phyloP scores from a whole-genome alignment of 805 yeast species.

The Candida hungchunana region DNA sequence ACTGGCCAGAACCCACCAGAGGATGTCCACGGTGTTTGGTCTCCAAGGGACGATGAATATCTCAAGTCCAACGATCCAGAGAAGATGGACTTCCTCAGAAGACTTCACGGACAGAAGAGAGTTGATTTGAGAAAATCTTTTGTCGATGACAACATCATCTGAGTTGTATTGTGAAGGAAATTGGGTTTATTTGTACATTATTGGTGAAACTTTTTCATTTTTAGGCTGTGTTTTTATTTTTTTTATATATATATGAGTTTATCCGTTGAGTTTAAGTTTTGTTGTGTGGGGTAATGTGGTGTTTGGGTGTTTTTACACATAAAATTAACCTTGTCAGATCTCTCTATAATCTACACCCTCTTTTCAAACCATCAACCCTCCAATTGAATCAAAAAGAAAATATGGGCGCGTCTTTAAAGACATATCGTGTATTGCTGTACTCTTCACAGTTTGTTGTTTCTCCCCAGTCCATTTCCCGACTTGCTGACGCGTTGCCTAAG shows the following conservation, averaged over 20 bases:
- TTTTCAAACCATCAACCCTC: neutral
- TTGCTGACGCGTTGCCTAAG: constrained; percentile 11
- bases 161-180: neutral
- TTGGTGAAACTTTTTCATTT: neutral
- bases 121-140: constrained; percentile 39
- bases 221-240: neutral
- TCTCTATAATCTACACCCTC: neutral
- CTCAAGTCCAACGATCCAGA: constrained; percentile 32
- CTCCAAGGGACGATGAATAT: constrained; percentile 38
- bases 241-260: no score
- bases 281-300: no score
- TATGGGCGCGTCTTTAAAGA: constrained; percentile 1
- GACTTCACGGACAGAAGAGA: constrained; percentile 38
- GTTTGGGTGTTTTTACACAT: no score
- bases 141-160: constrained; percentile 22
- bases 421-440: constrained; percentile 9
- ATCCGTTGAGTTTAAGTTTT: no score
- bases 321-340: no score
- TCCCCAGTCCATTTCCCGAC: constrained; percentile 4
- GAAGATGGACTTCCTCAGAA: constrained; percentile 30
- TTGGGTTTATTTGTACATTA: no score
- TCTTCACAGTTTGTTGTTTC: constrained; percentile 12
- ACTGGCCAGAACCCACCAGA: constrained; percentile 39
- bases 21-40: constrained; percentile 43
- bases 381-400: neutral